These are phyloP conservation scores for Aspergillus haitiensis DNA, from an alignment of 495 filamentous ascomycete species.

Conservation along the genomic window DNA sequence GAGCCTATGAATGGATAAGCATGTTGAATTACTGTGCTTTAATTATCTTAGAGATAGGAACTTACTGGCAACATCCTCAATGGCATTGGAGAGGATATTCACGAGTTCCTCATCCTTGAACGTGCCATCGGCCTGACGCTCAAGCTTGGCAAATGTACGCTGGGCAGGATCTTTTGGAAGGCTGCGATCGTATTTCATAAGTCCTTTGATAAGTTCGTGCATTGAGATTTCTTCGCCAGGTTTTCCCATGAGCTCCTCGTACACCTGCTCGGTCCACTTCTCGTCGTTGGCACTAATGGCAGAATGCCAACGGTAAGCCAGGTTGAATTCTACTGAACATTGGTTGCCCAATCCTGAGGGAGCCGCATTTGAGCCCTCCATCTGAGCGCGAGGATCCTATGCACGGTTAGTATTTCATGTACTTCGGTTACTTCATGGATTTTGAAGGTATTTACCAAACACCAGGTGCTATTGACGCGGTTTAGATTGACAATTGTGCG, in stretches of 20 bases:
- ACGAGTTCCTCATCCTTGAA: conserved; percentile 65
- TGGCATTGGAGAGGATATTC: conserved; percentile 55
- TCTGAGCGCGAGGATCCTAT: conserved; percentile 46
- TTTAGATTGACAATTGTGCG: conserved; percentile 84
- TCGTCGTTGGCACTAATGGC: conserved; percentile 62
- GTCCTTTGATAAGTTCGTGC: conserved; percentile 52
- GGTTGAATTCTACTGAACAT: conserved; percentile 65
- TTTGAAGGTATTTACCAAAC: conserved; percentile 52
- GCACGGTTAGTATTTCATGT: background rate
- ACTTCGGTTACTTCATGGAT: background rate
- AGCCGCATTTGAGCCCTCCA: conserved; percentile 55
- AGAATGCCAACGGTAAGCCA: conserved; percentile 74
- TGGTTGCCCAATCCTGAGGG: conserved; percentile 68
- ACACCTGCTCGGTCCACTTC: conserved; percentile 63
- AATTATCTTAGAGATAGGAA: background rate
- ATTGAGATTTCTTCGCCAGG: conserved; percentile 53
- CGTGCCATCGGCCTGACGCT: conserved; percentile 55
- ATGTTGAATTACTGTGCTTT: background rate
- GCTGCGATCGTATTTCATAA: conserved; percentile 51
- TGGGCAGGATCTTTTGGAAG: conserved; percentile 54
- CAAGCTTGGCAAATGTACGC: conserved; percentile 58
- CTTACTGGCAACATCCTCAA: conserved; percentile 60
- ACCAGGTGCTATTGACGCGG: conserved; percentile 74
- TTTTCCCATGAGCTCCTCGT: conserved; percentile 55
- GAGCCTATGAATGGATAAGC: conserved; percentile 32